A percentile compares a stretch with the other conserved stretches of the same genome.
These are phyloP conservation scores for Dentipellis sp. DNA, from an alignment of 768 basidiomycete species.

Conservation along the genomic window DNA sequence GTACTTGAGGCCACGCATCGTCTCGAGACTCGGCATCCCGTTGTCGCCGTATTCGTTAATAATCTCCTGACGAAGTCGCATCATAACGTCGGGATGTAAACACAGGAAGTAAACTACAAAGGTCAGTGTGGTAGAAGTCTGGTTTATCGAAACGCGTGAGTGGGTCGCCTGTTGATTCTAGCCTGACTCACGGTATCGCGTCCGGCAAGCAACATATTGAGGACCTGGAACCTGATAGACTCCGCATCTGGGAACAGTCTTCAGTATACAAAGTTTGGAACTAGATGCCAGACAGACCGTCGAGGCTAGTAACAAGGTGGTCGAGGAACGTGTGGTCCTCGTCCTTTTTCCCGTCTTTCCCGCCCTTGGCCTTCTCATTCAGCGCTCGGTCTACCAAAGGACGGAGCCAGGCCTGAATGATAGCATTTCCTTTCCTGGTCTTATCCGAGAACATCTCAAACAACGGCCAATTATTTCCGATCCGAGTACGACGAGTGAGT, in stretches of 20 bases:
- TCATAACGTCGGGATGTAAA: conserved; percentile 19
- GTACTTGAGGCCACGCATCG: conserved; percentile 15
- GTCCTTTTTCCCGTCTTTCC: neutral
- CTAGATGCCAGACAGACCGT: neutral
- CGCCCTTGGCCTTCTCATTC: neutral
- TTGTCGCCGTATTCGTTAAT: conserved; percentile 18
- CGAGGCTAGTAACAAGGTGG: conserved; percentile 22
- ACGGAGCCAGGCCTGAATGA: neutral
- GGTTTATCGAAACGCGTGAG: no score
- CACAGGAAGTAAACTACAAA: conserved; percentile 23
- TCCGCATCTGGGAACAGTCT: neutral
- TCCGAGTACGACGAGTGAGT: neutral
- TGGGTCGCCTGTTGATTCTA: no score
- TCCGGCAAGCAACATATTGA: conserved; percentile 27
- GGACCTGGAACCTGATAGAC: conserved; percentile 13
- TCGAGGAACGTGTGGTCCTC: conserved; percentile 32
- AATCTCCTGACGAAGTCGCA: conserved; percentile 22
- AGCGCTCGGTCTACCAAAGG: neutral
- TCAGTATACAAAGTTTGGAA: no score
- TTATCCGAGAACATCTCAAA: neutral
- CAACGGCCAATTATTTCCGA: neutral
- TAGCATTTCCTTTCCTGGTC: neutral
- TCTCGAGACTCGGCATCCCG: conserved; percentile 21
- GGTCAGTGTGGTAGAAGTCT: conserved; percentile 21
- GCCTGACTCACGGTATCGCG: conserved; percentile 22